Evolutionary conservation across 148 eudicot genomes (phyloP).

Genomic region (Talinum fruticosum): DNA sequence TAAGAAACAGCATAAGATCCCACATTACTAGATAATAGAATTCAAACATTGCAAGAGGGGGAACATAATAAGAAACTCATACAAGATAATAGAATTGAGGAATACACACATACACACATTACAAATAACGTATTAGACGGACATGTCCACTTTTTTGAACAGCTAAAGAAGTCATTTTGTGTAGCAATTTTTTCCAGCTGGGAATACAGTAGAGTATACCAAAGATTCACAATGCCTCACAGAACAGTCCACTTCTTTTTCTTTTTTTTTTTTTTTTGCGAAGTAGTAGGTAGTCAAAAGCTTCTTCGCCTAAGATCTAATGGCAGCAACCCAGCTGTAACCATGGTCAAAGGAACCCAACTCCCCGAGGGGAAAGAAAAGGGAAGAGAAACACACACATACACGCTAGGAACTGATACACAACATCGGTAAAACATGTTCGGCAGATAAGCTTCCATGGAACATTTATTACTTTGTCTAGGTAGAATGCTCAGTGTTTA

Average conservation of each 20-base stretch:
- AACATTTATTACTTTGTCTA: background rate
- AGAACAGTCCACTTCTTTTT: background rate
- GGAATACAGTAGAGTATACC: background rate
- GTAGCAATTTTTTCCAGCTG: background rate
- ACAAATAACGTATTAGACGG: no score
- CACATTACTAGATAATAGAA: background rate
- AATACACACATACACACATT: no score
- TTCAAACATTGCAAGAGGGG: background rate
- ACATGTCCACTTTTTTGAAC: no score
- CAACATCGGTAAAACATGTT: background rate
- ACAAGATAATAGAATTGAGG: background rate
- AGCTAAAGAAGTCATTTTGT: background rate
- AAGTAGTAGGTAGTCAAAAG: background rate
- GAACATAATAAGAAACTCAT: background rate
- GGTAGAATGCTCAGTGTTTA: background rate
- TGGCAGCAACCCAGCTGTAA: background rate
- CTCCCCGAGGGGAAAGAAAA: background rate
- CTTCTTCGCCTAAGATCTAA: background rate
- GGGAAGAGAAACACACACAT: background rate
- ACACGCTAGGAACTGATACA: background rate
- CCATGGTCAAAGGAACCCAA: background rate
- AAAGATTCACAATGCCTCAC: background rate
- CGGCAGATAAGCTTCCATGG: background rate
- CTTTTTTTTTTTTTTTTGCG: no score
- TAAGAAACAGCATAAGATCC: slow-evolving; percentile 7